Evolutionary conservation across 176 grass and related monocot species (phyloP).

Genomic region (Aegilops umbellulata): DNA sequence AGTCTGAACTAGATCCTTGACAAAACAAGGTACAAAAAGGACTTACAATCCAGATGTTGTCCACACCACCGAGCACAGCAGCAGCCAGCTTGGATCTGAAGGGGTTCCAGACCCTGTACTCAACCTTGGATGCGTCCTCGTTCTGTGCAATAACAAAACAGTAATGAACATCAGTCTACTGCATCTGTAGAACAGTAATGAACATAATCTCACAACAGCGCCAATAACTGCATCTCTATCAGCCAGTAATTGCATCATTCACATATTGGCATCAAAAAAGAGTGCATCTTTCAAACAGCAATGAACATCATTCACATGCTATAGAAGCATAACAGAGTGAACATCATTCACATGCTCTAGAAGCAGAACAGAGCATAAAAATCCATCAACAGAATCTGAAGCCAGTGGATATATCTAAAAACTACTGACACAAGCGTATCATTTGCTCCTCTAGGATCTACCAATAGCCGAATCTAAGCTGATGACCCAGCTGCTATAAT

Average conservation of each 20-base stretch:
- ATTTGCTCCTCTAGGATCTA: neutral
- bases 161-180: neutral
- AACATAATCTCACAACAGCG: neutral
- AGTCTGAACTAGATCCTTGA: neutral
- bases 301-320: neutral
- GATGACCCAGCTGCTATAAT: no score
- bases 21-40: neutral
- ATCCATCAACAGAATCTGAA: neutral
- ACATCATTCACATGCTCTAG: neutral
- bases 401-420: neutral
- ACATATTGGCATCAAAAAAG: neutral
- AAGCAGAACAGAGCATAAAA: neutral
- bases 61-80: constrained; percentile 79
- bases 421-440: neutral
- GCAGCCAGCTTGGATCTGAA: constrained; percentile 92
- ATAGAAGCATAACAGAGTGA: neutral
- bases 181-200: no score
- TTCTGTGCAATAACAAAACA: constrained; percentile 32
- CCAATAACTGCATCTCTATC: neutral
- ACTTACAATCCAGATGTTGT: constrained; percentile 89
- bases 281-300: neutral
- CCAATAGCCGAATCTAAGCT: neutral
- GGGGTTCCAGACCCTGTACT: constrained; percentile 87
- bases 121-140: constrained; percentile 69
- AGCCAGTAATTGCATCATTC: neutral